Evolutionary conservation across 75 land plant species (phyloP), one percentile per base, ranked within the genome.

Genomic region (Adiantum capillusveneris): DNA sequence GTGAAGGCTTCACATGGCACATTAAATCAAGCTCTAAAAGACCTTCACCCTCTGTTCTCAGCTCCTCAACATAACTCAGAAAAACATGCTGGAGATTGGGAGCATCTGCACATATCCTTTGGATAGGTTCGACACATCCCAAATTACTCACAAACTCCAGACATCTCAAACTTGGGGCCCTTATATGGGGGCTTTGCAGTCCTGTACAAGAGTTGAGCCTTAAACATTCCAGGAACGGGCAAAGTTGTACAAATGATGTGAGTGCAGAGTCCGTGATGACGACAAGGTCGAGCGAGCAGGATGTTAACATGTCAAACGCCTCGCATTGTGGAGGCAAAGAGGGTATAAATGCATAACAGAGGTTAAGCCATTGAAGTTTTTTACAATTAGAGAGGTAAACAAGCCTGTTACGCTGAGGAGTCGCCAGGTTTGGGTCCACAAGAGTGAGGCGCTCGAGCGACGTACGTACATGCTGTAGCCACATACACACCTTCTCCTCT

Each of bases 131-230:
- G 2, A 53, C 58, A 56, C 59, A 42, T 2, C 63, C 73, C 59
- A 70, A 29, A 34, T 63, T 51, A 36, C 56, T 31, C 25, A 46
- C 50, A 42, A 70, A 70, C 34, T 70, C 73, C 29, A 70, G 43
- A 21, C 58, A 56, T 24, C 26, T 29, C 31, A 70, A 39, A 16
- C 44, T 70, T 5, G 57, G 57, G 13, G 66, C 58, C 13, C 22
- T 62, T 25, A 70, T 52, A 30, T 56, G 26, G 6, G 73, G 73
- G 51, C 57, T 28, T 11, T 27, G 67, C 24, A 70, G 59, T n/a
- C 73, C 73, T 45, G 65, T 70, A 59, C 73, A 70, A 26, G 73
- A 70, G 43, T 70, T 70, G 31, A 70, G 42, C 52, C 55, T 62
- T 31, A 70, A 48, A 39, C 56, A 59, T 25, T 56, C 73, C 1